phyloP scores from a whole-genome alignment of 331 rosid species.

The Dryas integrifolia region DNA sequence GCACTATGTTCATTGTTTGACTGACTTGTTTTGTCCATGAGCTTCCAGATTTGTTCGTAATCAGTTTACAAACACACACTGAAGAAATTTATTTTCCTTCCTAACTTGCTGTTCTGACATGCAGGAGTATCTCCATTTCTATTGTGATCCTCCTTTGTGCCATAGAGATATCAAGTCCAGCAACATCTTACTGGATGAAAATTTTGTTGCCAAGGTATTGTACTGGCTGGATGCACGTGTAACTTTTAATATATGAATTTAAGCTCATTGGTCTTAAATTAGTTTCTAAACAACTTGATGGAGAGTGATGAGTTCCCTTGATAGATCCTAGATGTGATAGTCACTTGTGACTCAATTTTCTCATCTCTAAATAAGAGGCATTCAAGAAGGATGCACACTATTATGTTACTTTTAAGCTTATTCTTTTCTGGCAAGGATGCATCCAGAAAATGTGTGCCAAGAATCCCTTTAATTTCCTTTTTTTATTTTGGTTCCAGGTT shows the following conservation, averaged over 20 bases:
- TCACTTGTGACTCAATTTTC: background rate
- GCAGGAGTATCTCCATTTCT: constrained; percentile 99
- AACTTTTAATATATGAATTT: background rate
- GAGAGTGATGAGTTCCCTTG: background rate
- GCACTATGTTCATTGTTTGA: constrained; percentile 16
- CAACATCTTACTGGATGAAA: constrained; percentile 85
- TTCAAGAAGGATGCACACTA: background rate
- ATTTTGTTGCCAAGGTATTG: constrained; percentile 86
- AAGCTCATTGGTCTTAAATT: background rate
- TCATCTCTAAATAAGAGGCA: background rate
- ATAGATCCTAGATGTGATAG: background rate
- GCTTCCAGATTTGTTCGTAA: constrained; percentile 8
- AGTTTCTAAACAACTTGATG: background rate
- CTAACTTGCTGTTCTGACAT: constrained; percentile 24
- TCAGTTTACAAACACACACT: background rate
- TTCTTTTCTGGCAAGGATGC: background rate
- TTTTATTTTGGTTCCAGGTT: constrained; percentile 44
- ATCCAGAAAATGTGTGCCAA: constrained; percentile 5
- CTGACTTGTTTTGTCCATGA: constrained; percentile 21
- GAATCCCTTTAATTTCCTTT: background rate
- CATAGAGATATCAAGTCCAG: constrained; percentile 96
- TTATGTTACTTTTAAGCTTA: background rate
- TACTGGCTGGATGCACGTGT: constrained; percentile 24
- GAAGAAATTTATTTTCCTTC: constrained; percentile 13
- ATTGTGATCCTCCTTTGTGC: constrained; percentile 95